phyloP scores from a whole-genome alignment of 2,329 filamentous ascomycete genomes.

The Diaporthe nobilis region DNA sequence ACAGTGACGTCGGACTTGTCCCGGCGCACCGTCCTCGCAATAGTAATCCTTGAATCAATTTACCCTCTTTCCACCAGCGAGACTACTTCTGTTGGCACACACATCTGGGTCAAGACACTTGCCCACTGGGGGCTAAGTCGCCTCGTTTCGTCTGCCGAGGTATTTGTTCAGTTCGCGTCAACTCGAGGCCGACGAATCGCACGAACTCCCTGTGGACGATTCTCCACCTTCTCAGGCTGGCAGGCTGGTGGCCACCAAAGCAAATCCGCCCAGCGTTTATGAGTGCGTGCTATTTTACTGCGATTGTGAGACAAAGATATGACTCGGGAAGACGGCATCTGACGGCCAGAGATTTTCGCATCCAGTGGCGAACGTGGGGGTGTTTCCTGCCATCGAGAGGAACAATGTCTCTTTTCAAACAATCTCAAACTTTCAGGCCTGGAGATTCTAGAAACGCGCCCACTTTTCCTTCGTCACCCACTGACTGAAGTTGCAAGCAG shows the following conservation, averaged over 20 bases:
- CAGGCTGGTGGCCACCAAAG: not conserved
- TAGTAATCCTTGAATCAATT: not conserved
- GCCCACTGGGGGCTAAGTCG: not conserved
- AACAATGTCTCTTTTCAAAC: not conserved
- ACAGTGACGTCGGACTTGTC: constrained; percentile 2
- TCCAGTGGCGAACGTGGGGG: not conserved
- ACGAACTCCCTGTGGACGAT: not conserved
- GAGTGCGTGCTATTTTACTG: not conserved
- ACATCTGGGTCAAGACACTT: not conserved
- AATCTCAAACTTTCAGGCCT: not conserved
- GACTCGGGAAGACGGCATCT: constrained; percentile 15
- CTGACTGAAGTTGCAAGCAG: not conserved
- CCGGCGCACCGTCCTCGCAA: constrained; percentile 1
- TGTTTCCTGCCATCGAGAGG: not conserved
- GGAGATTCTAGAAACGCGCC: not conserved
- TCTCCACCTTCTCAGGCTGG: not conserved
- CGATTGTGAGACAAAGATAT: not conserved
- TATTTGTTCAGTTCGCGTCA: not conserved
- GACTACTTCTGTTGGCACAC: not conserved
- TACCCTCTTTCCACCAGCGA: not conserved
- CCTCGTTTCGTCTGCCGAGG: not conserved
- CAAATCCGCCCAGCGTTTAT: not conserved
- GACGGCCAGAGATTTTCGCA: not conserved
- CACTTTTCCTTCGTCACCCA: not conserved
- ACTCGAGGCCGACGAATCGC: not conserved